Evolutionary conservation across 768 basidiomycete genomes (phyloP), one percentile per base, ranked within the genome.

Genomic region (Sistotremastrum suecicum): DNA sequence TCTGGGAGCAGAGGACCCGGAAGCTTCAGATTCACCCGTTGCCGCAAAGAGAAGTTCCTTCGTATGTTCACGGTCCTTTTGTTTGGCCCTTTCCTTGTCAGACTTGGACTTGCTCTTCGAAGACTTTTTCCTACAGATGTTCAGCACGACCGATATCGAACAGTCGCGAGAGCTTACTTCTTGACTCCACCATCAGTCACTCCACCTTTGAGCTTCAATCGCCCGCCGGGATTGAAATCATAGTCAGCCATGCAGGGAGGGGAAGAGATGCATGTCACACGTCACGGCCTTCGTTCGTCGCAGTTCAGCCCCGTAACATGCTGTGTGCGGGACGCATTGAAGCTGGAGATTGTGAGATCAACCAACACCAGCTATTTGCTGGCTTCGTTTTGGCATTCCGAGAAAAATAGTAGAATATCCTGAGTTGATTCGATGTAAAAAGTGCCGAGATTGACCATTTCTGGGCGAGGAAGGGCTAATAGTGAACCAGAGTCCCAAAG

Each of bases 181-280:
- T 90, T 90, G 40, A 79, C 77, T 3, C 84, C 83, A 47, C 83
- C 86, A 52, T 84, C 86, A 30, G 69, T 68, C 34, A 81, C 80
- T 34, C 74, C 78, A n/a, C 83, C 77, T 66, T 90, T 92, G 57
- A 92, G 72, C 63, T 89, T 92, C 60, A 92, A 82, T 53, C 85
- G 79, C 58, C 89, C 88, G 41, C 86, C 83, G 46, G 85, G 80
- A 60, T 79, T 78, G 63, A 83, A 70, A 66, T 83, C 77, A 63
- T 92, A 91, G 62, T 84, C 85, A 47, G 81, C 78, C 83, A 88
- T 88, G 64, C 32, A 35, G 43, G 44, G 43, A 44, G 44, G 31
- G 12, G n/a, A 43, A 41, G 39, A 32, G 35, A 48, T 39, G 37
- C 6, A 8, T 38, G 32, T 50, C n/a, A 39, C 48, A 41, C 36